These are phyloP conservation scores for Diaporthe vexans DNA, from an alignment of 2,329 filamentous ascomycete genomes.

Conservation along the genomic window DNA sequence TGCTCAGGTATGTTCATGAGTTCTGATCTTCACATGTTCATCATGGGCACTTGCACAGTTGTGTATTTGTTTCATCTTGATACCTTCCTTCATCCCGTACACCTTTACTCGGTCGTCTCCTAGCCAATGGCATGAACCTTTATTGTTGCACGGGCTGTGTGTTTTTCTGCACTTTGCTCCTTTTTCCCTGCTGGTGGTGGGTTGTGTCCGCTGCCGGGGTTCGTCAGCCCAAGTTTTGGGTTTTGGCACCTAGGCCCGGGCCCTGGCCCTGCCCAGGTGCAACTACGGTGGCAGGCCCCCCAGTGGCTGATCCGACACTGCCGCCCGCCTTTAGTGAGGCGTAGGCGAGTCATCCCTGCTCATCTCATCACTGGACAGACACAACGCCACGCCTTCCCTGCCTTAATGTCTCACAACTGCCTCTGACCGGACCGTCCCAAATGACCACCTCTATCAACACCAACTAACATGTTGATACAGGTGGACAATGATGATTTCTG, in stretches of 20 bases:
- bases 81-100: neutral
- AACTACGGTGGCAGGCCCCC: constrained; percentile 14
- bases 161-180: constrained; percentile 1
- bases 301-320: constrained; percentile 35
- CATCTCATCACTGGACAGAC: constrained; percentile 38
- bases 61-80: too few species aligned
- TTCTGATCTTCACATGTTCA: neutral
- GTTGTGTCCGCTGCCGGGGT: constrained; percentile 8
- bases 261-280: constrained; percentile 18
- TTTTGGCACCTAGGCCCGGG: constrained; percentile 36
- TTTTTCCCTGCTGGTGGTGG: constrained; percentile 12
- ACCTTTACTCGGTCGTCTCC: neutral
- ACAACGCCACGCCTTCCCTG: constrained; percentile 40
- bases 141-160: constrained; percentile 13
- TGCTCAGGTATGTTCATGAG: constrained; percentile 65
- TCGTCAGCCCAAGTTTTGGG: constrained; percentile 38
- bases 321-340: constrained; percentile 33
- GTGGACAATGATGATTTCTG: constrained; percentile 92
- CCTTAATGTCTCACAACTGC: constrained; percentile 38
- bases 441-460: constrained; percentile 28
- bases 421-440: constrained; percentile 30
- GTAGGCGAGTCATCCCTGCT: constrained; percentile 40
- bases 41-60: constrained; percentile 33
- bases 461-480: constrained; percentile 50
- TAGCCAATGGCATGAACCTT: neutral